phyloP scores from a whole-genome alignment of 108 stramenopile genomes.

The Aureococcus anophagefferens region DNA sequence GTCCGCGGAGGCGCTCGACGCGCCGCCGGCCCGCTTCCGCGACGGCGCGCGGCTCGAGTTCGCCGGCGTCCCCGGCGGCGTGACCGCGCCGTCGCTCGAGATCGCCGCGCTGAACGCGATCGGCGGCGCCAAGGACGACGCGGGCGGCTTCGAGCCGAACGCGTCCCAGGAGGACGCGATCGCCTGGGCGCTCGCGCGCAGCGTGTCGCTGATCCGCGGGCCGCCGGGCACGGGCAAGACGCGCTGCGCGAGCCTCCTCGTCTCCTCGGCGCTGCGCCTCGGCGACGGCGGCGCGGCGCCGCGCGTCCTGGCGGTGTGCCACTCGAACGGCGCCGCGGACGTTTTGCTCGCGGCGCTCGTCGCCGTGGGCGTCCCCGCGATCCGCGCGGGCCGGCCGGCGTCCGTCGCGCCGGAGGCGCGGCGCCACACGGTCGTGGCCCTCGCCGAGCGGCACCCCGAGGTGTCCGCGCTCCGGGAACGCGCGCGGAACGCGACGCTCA shows the following conservation, averaged over 20 bases:
- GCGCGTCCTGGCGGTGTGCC: conserved; percentile 53
- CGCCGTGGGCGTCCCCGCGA: conserved; percentile 54
- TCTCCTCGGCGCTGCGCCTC: conserved; percentile 42
- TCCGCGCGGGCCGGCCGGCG: conserved; percentile 52
- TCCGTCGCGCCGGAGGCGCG: conserved; percentile 47
- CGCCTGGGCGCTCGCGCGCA: conserved; percentile 40
- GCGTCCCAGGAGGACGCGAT: conserved; percentile 47
- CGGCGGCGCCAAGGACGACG: conserved; percentile 15
- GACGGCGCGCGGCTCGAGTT: too few relatives aligned
- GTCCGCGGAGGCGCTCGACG: background rate
- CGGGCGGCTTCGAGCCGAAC: conserved; percentile 43
- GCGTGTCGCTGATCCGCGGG: conserved; percentile 37
- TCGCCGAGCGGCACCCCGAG: conserved; percentile 47
- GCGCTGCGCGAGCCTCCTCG: conserved; percentile 42
- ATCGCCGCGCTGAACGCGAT: conserved; percentile 14
- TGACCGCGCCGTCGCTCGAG: conserved; percentile 4
- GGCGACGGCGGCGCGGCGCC: background rate
- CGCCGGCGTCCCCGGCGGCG: too few relatives aligned
- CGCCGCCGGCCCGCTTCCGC: too few relatives aligned
- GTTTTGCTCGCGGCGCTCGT: conserved; percentile 53
- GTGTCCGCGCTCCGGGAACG: conserved; percentile 31
- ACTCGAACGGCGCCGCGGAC: conserved; percentile 62
- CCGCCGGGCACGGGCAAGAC: conserved; percentile 57
- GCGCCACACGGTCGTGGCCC: conserved; percentile 54
- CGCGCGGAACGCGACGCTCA: conserved; percentile 17